Base-by-base conservation (phyloP, 148 eudicot species). In the Nepenthes gracilis region DNA sequence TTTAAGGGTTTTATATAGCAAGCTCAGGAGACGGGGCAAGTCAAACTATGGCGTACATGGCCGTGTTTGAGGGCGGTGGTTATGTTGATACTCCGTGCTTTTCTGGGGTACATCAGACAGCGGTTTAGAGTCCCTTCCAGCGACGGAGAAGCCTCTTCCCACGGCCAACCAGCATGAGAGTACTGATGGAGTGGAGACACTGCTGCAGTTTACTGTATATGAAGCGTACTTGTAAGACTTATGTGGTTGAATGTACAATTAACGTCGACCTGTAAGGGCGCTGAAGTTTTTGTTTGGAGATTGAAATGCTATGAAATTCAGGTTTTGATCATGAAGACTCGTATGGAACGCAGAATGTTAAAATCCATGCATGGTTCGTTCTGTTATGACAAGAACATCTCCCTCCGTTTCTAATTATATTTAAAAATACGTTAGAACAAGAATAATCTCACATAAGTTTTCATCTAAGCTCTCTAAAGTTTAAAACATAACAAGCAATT, bases 181-280 rank as follows among this genome's bases (percentile, higher is more conserved):
- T 23, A 80, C 80, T 36, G 94, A 92, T 69, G 98, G 96, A 2
- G 58, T 80, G n/a, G 86, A 91, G 85, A 88, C 96, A 15, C 63
- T 87, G 67, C 74, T 91, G 43, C 64, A 81, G 70, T 73, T 87
- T 52, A 72, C 70, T 70, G 88, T 87, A 47, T 81, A 71, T 60
- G 81, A 85, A 52, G 73, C 79, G 60, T 77, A 15, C 35, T 54
- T n/a, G n/a, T 33, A 54, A 6, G 6, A 40, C 8, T 40, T 4
- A 40, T 40, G 45, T 40, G 45, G 45, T 40, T 40, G 8, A 40
- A 4, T 1, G 8, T 40, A 4, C 1, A 23, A 8, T 40, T 40
- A 8, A 4, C 8, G 4, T 33, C 13, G 23, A 23, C 5, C 2
- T 54, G 57, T 4, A 4, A 15, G 9, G 10, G 5, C 2, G 7